A percentile compares a stretch with the other conserved stretches of the same genome.
Conservation (phyloP, 192 early-diverging fungal genomes). For the Phlyctochytrium arcticum region DNA sequence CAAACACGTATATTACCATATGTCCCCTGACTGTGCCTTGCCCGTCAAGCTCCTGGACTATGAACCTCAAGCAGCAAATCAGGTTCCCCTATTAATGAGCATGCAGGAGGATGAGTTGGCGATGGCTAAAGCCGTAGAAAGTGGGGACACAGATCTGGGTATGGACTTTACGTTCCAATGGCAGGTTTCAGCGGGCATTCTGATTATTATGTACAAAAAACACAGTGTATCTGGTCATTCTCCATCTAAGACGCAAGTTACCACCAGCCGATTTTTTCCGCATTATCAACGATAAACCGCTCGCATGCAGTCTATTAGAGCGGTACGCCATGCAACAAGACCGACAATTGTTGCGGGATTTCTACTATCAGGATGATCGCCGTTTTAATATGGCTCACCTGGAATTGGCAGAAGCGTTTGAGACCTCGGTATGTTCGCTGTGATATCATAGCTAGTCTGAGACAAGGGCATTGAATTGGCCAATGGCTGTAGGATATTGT, state of each 20-base stretch:
- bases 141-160: conserved; percentile 93
- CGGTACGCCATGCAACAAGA: conserved; percentile 76
- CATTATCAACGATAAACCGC: conserved; percentile 68
- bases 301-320: conserved; percentile 85
- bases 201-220: background rate
- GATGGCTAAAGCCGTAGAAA: conserved; percentile 85
- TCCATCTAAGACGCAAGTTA: conserved; percentile 85
- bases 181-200: background rate
- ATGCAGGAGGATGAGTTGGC: conserved; percentile 91
- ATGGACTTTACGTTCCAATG: background rate
- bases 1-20: background rate
- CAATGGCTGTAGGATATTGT: conserved; percentile 40
- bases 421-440: conserved; percentile 3
- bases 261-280: conserved; percentile 87
- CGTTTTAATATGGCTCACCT: conserved; percentile 58
- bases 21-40: conserved; percentile 10
- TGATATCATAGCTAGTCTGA: too few species aligned
- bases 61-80: conserved; percentile 89
- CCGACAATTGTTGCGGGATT: conserved; percentile 77
- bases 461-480: too few species aligned
- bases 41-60: conserved; percentile 73
- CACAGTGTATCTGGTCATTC: conserved; percentile 83
- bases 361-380: conserved; percentile 96
- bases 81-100: conserved; percentile 89
- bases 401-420: conserved; percentile 33